Evolutionary conservation across 306 rosid species (phyloP), one percentile per base, ranked within the genome.

Genomic region (Citrullus colocynthis): DNA sequence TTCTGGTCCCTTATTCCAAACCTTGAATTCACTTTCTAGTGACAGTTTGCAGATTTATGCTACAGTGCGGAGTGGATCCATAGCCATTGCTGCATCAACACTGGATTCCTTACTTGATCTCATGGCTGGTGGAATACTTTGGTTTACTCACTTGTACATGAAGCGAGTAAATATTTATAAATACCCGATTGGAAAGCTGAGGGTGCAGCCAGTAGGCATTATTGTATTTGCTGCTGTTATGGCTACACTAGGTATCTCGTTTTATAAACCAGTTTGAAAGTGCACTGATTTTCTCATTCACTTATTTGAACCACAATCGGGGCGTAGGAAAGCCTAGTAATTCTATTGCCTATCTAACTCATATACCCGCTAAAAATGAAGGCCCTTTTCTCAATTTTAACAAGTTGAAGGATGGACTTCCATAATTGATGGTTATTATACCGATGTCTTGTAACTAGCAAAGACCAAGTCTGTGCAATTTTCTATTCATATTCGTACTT

Each of bases 131-230:
- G 97, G 97, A 10, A 91, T 95, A 78, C 99, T 95, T 18, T 92
- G 97, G 98, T 95, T 88, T 81, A 89, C 96, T 45, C 99, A 95
- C 86, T 10, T 90, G 74, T 76, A 97, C 60, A 95, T 95, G 99
- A 95, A 87, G 84, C 89, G 51, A 77, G 80, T 89, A 63, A 95
- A 92, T 82, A 91, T 92, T 11, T 95, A 95, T 62, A 57, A 83
- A 70, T 92, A 89, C 60, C 99, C 99, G 5, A 95, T 95, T 48
- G 99, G 99, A 69, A 95, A 95, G 84, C 77, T 95, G 83, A 89
- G 99, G 79, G 83, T 95, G 72, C 99, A 95, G 81, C 98, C 99
- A 48, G 99, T 95, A 28, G 99, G 99, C 51, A 95, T 95, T 28
- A 84, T 95, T 79, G 86, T 95, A 81, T 92, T 95, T 83, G 98